A percentile compares a stretch with the other conserved stretches of the same genome.
These are phyloP conservation scores for Triticum monococcum DNA, from an alignment of 176 grass and related monocot genomes.

Conservation along the genomic window DNA sequence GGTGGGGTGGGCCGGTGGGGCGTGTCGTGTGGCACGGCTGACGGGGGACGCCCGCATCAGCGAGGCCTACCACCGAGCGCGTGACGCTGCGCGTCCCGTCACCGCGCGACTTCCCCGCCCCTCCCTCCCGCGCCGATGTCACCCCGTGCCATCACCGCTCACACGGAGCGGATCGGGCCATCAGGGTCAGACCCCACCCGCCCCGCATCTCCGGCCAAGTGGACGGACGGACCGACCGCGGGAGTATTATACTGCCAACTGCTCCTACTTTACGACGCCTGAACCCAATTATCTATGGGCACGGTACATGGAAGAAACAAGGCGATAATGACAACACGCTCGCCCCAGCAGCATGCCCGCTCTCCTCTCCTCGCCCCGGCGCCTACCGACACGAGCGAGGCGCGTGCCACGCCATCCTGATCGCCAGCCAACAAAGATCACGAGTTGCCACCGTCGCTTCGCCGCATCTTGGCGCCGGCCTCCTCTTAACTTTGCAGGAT, in stretches of 20 bases:
- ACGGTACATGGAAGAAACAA: no score
- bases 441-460: no score
- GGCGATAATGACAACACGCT: no score
- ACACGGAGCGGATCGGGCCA: not conserved
- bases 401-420: no score
- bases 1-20: no score
- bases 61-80: slow-evolving; percentile 17
- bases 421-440: no score
- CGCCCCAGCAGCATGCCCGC: no score
- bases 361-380: no score
- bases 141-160: not conserved
- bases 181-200: not conserved
- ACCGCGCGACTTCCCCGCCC: slow-evolving; percentile 53
- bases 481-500: not conserved
- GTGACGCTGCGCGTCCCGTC: slow-evolving; percentile 57
- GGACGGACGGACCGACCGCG: not conserved
- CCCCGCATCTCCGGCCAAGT: not conserved
- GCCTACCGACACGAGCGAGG: no score
- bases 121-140: not conserved
- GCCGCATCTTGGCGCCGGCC: no score
- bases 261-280: not conserved
- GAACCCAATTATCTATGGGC: not conserved
- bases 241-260: not conserved
- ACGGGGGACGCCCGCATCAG: slow-evolving; percentile 41
- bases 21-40: not conserved